Base-by-base conservation (phyloP, 2,329 filamentous ascomycete species). In the Colletotrichum somersetense region DNA sequence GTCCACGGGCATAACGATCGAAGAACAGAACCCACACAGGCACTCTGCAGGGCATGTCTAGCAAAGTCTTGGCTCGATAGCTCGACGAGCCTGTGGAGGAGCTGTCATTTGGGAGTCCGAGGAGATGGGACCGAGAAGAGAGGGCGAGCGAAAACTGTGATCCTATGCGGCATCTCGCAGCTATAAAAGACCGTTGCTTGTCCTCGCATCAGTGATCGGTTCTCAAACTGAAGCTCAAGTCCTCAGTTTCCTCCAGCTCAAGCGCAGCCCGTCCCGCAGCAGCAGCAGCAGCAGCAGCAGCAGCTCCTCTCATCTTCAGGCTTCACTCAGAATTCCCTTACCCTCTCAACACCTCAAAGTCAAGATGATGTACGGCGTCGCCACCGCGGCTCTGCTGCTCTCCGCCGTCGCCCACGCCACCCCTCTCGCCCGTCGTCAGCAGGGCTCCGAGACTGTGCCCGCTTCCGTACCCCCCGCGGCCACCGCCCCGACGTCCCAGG, bases 351-450 rank as follows among this genome's bases (percentile, higher is more conserved):
- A 18, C 8, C 33, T 26, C 40, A 26, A 20, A 16, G 44, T 35
- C 64, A 68, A 71, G 65, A 71, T 71, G 69, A 68, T 53, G 69
- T 71, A 68, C 65, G 58, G n/a, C 69, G 52, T 71, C 53, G 67
- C 62, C 26, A 48, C 69, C 48, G 59, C 73, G 50, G 58, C 63
- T 23, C 71, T 79, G 38, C 75, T 80, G 67, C 57, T 79, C 66
- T 75, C 76, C 68, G 75, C 75, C 14, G 73, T 74, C 50, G 56
- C 76, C 23, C 72, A 75, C 46, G 63, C 76, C 18, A 77, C 79
- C 11, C 79, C 80, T 64, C 74, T 81, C 56, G 73, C 74, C 20
- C 73, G 62, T 48, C 76, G 78, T 16, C 74, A 75, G 56, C 26
- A 26, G 26, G 74, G 67, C 26, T 18, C 62, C 56, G 59, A 65